Percentiles rank a stretch among this genome's conserved stretches.
These are phyloP conservation scores for Phlebiopsis gigantea DNA, from an alignment of 768 basidiomycete genomes.

Conservation along the genomic window DNA sequence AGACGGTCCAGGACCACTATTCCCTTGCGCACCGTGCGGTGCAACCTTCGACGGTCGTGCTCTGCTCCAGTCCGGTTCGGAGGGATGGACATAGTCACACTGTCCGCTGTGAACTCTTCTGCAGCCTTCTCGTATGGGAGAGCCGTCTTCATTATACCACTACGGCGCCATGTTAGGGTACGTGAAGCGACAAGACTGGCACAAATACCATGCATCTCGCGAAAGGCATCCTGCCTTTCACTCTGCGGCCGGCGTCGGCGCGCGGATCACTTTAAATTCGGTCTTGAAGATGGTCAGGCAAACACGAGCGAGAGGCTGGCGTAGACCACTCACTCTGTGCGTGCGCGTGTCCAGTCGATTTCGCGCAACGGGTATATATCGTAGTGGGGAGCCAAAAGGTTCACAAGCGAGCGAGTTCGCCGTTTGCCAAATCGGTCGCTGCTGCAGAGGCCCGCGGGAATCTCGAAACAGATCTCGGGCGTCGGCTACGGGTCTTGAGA, in stretches of 20 bases:
- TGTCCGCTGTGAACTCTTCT: conserved; percentile 9
- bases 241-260: too few relatives aligned
- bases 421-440: background rate
- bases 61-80: conserved; percentile 27
- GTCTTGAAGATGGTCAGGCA: too few relatives aligned
- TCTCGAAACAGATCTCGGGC: background rate
- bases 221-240: background rate
- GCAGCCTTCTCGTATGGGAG: conserved; percentile 25
- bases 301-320: too few relatives aligned
- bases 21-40: too few relatives aligned
- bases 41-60: conserved; percentile 18
- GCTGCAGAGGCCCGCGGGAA: background rate
- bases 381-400: background rate
- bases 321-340: too few relatives aligned
- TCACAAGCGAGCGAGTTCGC: background rate
- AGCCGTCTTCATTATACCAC: conserved; percentile 28
- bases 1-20: too few relatives aligned
- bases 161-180: conserved; percentile 1
- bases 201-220: background rate
- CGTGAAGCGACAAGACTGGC: background rate
- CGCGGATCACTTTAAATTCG: too few relatives aligned
- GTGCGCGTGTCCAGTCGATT: too few relatives aligned
- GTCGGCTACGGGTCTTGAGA: background rate
- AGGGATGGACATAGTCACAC: conserved; percentile 30
- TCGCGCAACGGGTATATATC: background rate